Evolutionary conservation across 768 basidiomycete genomes (phyloP), one percentile per base, ranked within the genome.

Genomic region (Agrocybe praecox): DNA sequence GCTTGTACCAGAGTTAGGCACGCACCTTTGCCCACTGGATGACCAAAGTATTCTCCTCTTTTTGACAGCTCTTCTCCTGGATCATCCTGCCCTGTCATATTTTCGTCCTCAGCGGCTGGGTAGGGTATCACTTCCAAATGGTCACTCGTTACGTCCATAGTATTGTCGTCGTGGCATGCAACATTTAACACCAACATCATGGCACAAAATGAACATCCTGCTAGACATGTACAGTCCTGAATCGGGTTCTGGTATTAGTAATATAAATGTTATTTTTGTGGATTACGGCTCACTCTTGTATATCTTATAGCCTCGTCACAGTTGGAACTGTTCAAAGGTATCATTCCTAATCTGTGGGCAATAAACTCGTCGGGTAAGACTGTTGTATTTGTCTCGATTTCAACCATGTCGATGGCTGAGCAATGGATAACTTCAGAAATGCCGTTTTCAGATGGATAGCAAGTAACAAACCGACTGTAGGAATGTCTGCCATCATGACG

Each of bases 331-430:
- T 89, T 79, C 21, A 99, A 78, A 8, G 97, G 97, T 24, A 99
- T 81, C 85, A 97, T 90, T 21, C 97, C 97, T 26, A 99, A 79
- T 49, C 97, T 86, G 72, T 99, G 97, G 0, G 95, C 93, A 58
- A 99, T 90, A 76, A 95, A 97, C 75, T 99, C 97, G 73, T 99
- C 97, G 2, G 96, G 93, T 19, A 99, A 76, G 3, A 97, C 96
- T 1, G 92, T 87, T 5, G 94, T 94, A 71, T 99, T 99, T 53
- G 82, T 83, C 57, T 89, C 84, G 61, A 98, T 90, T 72, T 94
- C 91, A 11, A 98, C 96, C 74, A 96, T 89, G 76, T 99, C 97
- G 61, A 99, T 98, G 33, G 96, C 97, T 98, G 61, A 36, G 62
- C 6, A n/a, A 14, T n/a, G 36, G 12, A 47, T 33, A 33, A 40